Conservation (phyloP, 2,329 filamentous ascomycete species). For the Fusarium nurragi region DNA sequence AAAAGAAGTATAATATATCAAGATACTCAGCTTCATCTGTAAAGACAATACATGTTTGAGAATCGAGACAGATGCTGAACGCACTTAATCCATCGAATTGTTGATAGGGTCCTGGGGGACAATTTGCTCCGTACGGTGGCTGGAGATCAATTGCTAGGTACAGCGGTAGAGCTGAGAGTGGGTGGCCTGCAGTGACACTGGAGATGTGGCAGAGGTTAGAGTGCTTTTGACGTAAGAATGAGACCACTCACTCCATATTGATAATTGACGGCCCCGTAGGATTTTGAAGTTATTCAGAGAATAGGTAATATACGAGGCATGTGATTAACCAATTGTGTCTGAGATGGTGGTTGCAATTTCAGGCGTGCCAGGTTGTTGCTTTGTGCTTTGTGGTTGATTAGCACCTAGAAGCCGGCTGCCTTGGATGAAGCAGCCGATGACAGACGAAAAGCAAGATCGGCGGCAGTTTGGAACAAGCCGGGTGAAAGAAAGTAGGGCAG, state of each 20-base stretch:
- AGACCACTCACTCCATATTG: slow-evolving; percentile 2
- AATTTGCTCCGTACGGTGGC: slow-evolving; percentile 3
- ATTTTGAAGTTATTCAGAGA: not conserved
- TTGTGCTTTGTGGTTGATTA: not conserved
- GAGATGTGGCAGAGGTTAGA: no score
- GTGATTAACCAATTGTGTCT: slow-evolving; percentile 13
- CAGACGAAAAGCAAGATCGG: slow-evolving; percentile 50
- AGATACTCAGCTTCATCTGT: not conserved
- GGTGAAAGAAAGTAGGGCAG: slow-evolving; percentile 19
- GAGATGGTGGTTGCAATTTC: not conserved
- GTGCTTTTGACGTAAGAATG: slow-evolving; percentile 26
- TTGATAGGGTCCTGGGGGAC: not conserved
- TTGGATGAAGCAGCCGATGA: slow-evolving; percentile 44
- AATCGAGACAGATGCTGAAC: not conserved
- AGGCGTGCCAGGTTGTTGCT: not conserved
- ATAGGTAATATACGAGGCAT: not conserved
- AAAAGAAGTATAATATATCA: not conserved
- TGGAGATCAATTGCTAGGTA: slow-evolving; percentile 25
- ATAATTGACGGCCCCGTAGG: no score
- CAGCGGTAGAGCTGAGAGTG: slow-evolving; percentile 9
- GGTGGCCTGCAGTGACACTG: not conserved
- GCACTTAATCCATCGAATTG: not conserved
- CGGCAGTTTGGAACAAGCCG: not conserved
- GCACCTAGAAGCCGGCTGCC: slow-evolving; percentile 14
- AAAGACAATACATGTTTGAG: not conserved